phyloP scores from a whole-genome alignment of 192 early-diverging fungal species.

The Umbelopsis sp. region DNA sequence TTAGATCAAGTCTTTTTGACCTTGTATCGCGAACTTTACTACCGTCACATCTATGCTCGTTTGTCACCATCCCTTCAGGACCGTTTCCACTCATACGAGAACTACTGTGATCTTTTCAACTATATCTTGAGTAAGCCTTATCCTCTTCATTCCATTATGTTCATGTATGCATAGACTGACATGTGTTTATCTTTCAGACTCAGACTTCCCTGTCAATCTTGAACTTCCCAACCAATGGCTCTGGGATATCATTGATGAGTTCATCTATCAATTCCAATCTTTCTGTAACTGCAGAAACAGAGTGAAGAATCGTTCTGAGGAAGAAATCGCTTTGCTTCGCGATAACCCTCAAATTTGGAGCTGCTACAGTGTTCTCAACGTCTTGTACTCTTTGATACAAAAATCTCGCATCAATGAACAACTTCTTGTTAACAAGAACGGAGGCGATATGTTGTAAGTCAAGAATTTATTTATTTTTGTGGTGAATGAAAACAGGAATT shows the following conservation, averaged over 20 bases:
- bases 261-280: constrained; percentile 99
- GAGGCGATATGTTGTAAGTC: constrained; percentile 76
- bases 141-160: background rate
- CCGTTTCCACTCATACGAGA: constrained; percentile 91
- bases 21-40: constrained; percentile 96
- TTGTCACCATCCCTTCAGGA: constrained; percentile 87
- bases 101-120: constrained; percentile 98
- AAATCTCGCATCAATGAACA: constrained; percentile 95
- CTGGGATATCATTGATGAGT: constrained; percentile 99
- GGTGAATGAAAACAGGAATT: background rate
- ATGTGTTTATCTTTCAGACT: constrained; percentile 41
- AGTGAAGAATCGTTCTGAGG: constrained; percentile 75
- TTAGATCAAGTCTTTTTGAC: constrained; percentile 88
- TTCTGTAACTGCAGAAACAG: constrained; percentile 95
- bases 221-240: constrained; percentile 99
- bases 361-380: constrained; percentile 94
- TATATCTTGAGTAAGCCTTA: constrained; percentile 81
- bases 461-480: background rate
- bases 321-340: constrained; percentile 81
- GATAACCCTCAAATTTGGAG: constrained; percentile 93
- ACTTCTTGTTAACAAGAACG: constrained; percentile 85
- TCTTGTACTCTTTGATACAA: constrained; percentile 93
- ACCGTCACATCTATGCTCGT: constrained; percentile 94
- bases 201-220: constrained; percentile 82
- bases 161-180: background rate